Evolutionary conservation across 2,329 filamentous ascomycete genomes (phyloP).

Genomic region (Gaeumannomyces sp.): DNA sequence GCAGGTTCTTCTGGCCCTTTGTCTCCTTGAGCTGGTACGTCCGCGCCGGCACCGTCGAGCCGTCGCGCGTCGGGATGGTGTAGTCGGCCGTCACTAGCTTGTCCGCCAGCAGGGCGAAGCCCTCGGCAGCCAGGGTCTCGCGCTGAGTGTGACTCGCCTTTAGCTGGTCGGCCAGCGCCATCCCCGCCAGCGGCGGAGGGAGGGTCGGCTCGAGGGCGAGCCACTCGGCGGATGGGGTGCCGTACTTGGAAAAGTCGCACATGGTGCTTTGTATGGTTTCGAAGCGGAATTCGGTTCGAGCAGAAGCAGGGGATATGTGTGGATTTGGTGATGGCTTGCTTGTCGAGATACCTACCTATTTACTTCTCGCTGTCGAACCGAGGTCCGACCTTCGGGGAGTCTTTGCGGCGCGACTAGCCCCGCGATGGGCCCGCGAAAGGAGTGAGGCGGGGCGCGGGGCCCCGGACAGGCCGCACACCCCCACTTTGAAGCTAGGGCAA

Average conservation of each 20-base stretch:
- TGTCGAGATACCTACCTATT: no score
- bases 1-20: slow-evolving; percentile 42
- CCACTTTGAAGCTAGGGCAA: no score
- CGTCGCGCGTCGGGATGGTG: slow-evolving; percentile 17
- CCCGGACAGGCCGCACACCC: no score
- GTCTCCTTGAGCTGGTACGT: slow-evolving; percentile 21
- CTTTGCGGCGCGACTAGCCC: no score
- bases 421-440: no score
- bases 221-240: slow-evolving; percentile 37
- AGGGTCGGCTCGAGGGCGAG: slow-evolving; percentile 29
- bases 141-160: slow-evolving; percentile 24
- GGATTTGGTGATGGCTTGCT: no score
- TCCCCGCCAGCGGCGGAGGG: slow-evolving; percentile 18
- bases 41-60: slow-evolving; percentile 21
- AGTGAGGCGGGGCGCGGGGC: no score
- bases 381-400: no score
- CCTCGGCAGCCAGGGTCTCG: slow-evolving; percentile 25
- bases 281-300: no score
- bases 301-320: no score
- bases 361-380: no score
- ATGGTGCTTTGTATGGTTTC: slow-evolving; percentile 12
- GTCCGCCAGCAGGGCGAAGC: slow-evolving; percentile 20
- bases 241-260: slow-evolving; percentile 31
- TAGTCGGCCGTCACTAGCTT: slow-evolving; percentile 30
- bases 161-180: slow-evolving; percentile 21